phyloP scores from a whole-genome alignment of 257 asterid species.

The Jacaranda copaia region DNA sequence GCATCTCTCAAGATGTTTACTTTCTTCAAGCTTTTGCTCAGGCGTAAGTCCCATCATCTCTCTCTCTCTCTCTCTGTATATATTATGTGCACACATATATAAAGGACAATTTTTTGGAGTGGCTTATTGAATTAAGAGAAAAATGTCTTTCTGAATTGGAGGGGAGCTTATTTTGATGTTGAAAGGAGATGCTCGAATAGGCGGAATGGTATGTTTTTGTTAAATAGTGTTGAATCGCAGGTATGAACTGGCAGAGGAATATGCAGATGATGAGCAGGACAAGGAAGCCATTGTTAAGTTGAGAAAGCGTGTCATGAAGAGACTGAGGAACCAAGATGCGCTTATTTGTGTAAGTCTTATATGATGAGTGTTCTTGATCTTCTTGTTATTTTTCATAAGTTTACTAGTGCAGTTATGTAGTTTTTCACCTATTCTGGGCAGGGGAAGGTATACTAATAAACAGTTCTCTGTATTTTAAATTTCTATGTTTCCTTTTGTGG shows the following conservation, averaged over 20 bases:
- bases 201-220: not conserved
- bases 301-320: constrained; percentile 67
- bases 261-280: constrained; percentile 77
- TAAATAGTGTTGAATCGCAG: constrained; percentile 39
- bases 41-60: constrained; percentile 49
- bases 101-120: not conserved
- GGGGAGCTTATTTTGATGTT: not conserved
- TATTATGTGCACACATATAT: not conserved
- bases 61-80: constrained; percentile 4
- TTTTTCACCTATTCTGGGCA: not conserved
- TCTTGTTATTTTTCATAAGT: constrained; percentile 3
- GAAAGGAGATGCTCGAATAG: not conserved
- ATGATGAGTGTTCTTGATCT: not conserved
- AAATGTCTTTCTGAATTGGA: not conserved
- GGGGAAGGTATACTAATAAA: not conserved
- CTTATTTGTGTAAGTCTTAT: constrained; percentile 52
- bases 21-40: constrained; percentile 71
- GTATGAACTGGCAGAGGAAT: constrained; percentile 68
- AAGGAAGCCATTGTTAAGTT: constrained; percentile 58
- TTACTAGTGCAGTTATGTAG: not conserved
- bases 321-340: constrained; percentile 52
- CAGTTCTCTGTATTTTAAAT: not conserved
- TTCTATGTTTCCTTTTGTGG: not conserved
- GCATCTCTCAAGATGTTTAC: constrained; percentile 69
- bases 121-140: not conserved